phyloP scores from a whole-genome alignment of 2,329 filamentous ascomycete species.

The Aureobasidium sp. region DNA sequence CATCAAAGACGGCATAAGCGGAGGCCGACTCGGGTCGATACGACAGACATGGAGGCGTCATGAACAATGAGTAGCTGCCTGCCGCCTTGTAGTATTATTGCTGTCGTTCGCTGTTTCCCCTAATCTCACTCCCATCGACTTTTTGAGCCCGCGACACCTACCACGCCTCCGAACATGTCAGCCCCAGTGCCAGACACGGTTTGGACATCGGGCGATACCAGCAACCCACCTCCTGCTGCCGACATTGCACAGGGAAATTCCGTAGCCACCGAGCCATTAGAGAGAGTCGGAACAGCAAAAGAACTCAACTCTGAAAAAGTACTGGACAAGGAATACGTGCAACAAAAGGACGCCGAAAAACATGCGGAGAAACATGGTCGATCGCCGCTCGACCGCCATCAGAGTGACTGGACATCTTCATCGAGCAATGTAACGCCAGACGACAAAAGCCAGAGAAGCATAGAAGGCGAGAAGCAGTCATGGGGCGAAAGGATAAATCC shows the following conservation, averaged over 20 bases:
- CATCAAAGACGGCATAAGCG: conserved; percentile 10
- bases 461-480: conserved; percentile 50
- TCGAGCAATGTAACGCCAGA: conserved; percentile 36
- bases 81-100: conserved; percentile 4
- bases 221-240: conserved; percentile 35
- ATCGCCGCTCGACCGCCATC: conserved; percentile 28
- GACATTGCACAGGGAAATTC: conserved; percentile 42
- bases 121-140: background rate
- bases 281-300: conserved; percentile 39
- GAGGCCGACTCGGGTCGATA: conserved; percentile 18
- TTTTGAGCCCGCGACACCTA: background rate
- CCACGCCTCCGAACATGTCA: conserved; percentile 24
- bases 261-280: conserved; percentile 43
- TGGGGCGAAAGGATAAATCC: conserved; percentile 67
- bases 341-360: conserved; percentile 25
- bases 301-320: conserved; percentile 38
- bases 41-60: conserved; percentile 20
- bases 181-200: conserved; percentile 40
- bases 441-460: conserved; percentile 27
- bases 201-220: conserved; percentile 38
- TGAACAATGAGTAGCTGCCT: conserved; percentile 11
- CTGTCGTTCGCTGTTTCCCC: background rate
- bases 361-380: conserved; percentile 24
- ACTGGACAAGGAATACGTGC: conserved; percentile 31
- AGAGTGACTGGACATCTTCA: conserved; percentile 37